These are phyloP conservation scores for Lasiosphaeria ovina DNA, from an alignment of 495 filamentous ascomycete genomes.

Conservation along the genomic window DNA sequence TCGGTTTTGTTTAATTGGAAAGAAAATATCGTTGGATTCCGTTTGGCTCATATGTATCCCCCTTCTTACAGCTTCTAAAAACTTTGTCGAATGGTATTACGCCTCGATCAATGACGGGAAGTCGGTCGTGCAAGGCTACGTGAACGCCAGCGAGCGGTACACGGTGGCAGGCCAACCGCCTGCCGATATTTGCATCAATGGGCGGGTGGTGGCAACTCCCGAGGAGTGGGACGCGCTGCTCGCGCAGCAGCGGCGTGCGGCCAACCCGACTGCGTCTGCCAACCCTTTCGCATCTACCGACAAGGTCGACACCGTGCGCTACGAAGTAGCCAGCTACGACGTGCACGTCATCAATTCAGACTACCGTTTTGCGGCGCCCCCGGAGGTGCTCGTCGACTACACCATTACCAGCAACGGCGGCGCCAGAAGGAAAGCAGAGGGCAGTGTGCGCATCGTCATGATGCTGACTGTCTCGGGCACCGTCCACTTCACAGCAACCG, in stretches of 20 bases:
- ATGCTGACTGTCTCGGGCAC: conserved; percentile 64
- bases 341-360: conserved; percentile 70
- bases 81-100: conserved; percentile 46
- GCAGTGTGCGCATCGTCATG: conserved; percentile 63
- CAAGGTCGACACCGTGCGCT: conserved; percentile 20
- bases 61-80: conserved; percentile 34
- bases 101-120: conserved; percentile 33
- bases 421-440: not conserved
- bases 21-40: not conserved
- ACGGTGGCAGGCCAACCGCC: conserved; percentile 27
- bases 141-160: conserved; percentile 35
- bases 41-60: conserved; percentile 13
- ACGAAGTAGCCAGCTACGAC: conserved; percentile 68
- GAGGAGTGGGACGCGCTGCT: conserved; percentile 41
- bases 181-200: conserved; percentile 49
- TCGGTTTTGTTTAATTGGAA: too few relatives aligned
- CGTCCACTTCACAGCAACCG: conserved; percentile 36
- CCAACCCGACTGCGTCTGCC: conserved; percentile 9
- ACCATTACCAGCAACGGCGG: conserved; percentile 4
- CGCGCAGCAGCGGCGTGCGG: conserved; percentile 29
- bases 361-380: conserved; percentile 46
- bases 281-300: not conserved
- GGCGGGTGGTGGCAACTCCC: conserved; percentile 31
- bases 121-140: conserved; percentile 36
- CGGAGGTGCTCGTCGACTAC: conserved; percentile 21